A percentile compares a stretch with the other conserved stretches of the same genome.
Conservation (phyloP, 2,329 filamentous ascomycete species). For the Pyrenochaeta sp. region DNA sequence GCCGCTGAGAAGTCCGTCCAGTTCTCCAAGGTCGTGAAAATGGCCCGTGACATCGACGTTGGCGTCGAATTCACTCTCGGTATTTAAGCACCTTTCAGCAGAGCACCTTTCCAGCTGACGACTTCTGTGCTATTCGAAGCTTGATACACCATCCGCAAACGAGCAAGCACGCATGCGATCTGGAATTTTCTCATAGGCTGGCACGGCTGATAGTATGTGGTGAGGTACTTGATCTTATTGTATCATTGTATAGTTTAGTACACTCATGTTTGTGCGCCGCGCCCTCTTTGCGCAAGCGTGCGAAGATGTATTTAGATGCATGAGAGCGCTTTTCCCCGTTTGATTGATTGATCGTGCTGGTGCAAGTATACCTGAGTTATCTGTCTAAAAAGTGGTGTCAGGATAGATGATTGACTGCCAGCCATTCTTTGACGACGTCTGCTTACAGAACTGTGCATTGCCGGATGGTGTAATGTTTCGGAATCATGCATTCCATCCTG, state of each 20-base stretch:
- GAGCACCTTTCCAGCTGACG: constrained; percentile 17
- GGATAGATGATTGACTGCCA: too few species aligned
- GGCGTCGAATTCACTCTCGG: constrained; percentile 73
- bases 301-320: constrained; percentile 22
- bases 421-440: too few species aligned
- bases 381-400: not conserved
- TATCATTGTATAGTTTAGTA: constrained; percentile 26
- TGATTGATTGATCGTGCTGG: not conserved
- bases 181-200: not conserved
- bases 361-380: not conserved
- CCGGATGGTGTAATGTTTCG: too few species aligned
- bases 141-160: not conserved
- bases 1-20: constrained; percentile 98
- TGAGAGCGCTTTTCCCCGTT: constrained; percentile 2
- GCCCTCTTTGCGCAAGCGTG: not conserved
- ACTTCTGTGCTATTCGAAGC: not conserved
- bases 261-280: constrained; percentile 1
- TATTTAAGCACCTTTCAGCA: constrained; percentile 68
- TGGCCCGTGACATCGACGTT: constrained; percentile 96
- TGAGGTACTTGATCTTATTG: not conserved
- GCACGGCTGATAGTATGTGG: not conserved
- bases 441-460: too few species aligned
- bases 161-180: not conserved
- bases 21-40: constrained; percentile 99
- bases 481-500: too few species aligned